Evolutionary conservation across 2,329 filamentous ascomycete species (phyloP).

Genomic region (Pseudogymnoascus sp.): DNA sequence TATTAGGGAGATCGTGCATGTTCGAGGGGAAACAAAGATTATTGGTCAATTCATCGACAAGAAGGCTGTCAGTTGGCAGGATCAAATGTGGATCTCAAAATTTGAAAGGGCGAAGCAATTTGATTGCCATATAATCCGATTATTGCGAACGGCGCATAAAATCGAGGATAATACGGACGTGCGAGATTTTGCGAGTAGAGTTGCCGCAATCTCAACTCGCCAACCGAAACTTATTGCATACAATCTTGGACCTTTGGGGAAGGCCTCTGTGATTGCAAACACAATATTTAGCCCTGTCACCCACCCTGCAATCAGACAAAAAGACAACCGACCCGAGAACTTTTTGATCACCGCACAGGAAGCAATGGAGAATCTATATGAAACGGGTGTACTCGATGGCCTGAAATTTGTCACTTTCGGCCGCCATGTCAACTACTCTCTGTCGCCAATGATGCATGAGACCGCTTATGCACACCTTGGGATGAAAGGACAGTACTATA

Average conservation of each 20-base stretch:
- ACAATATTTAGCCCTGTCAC: constrained; percentile 50
- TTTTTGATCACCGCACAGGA: constrained; percentile 32
- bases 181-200: constrained; percentile 21
- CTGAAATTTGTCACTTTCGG: constrained; percentile 67
- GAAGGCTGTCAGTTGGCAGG: not conserved
- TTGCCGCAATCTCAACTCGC: not conserved
- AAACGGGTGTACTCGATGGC: constrained; percentile 58
- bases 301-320: constrained; percentile 35
- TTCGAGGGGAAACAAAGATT: not conserved
- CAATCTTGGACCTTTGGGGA: constrained; percentile 49
- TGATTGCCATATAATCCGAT: constrained; percentile 36
- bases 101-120: constrained; percentile 1
- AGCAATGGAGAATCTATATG: constrained; percentile 56
- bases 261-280: constrained; percentile 51
- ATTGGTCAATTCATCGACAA: not conserved
- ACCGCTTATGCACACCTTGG: constrained; percentile 57
- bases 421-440: constrained; percentile 60
- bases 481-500: constrained; percentile 24
- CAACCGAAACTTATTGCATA: constrained; percentile 39
- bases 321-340: not conserved
- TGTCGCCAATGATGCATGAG: constrained; percentile 70
- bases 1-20: not conserved
- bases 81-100: constrained; percentile 1
- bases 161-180: constrained; percentile 18
- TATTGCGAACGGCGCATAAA: constrained; percentile 36